phyloP scores from a whole-genome alignment of 2,329 filamentous ascomycete genomes.

The Aotearoamyces nothofagi region DNA sequence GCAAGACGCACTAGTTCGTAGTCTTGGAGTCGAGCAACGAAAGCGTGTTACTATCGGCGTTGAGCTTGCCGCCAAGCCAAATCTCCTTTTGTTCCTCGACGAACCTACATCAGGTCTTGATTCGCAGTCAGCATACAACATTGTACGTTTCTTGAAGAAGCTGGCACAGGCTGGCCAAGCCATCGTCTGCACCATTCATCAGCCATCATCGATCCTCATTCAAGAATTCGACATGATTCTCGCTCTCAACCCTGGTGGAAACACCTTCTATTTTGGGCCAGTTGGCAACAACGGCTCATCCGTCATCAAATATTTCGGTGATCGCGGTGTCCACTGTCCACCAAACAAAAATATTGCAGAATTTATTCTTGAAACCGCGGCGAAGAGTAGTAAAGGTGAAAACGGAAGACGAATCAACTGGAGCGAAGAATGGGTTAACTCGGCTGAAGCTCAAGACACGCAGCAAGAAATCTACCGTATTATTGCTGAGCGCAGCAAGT shows the following conservation, averaged over 20 bases:
- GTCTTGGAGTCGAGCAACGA: conserved; percentile 46
- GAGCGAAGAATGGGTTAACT: conserved; percentile 61
- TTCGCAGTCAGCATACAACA: conserved; percentile 52
- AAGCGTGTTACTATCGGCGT: conserved; percentile 63
- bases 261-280: conserved; percentile 60
- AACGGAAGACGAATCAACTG: conserved; percentile 42
- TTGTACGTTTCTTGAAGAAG: conserved; percentile 54
- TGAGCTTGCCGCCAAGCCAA: conserved; percentile 53
- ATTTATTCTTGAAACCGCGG: conserved; percentile 50
- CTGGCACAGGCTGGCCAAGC: conserved; percentile 51
- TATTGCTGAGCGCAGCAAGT: conserved; percentile 4
- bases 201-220: conserved; percentile 53
- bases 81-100: conserved; percentile 53
- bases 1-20: conserved; percentile 56
- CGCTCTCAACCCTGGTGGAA: conserved; percentile 51
- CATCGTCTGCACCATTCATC: conserved; percentile 62
- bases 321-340: conserved; percentile 50
- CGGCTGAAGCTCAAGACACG: conserved; percentile 41
- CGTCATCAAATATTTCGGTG: conserved; percentile 52
- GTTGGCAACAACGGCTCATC: conserved; percentile 51
- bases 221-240: conserved; percentile 63
- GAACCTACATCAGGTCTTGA: conserved; percentile 60
- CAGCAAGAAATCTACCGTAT: conserved; percentile 46
- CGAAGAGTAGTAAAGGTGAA: conserved; percentile 33
- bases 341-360: conserved; percentile 52